Percentiles rank a stretch among this genome's conserved stretches.
These are phyloP conservation scores for Candida cerambycidarum DNA, from an alignment of 805 yeast species.

Conservation along the genomic window DNA sequence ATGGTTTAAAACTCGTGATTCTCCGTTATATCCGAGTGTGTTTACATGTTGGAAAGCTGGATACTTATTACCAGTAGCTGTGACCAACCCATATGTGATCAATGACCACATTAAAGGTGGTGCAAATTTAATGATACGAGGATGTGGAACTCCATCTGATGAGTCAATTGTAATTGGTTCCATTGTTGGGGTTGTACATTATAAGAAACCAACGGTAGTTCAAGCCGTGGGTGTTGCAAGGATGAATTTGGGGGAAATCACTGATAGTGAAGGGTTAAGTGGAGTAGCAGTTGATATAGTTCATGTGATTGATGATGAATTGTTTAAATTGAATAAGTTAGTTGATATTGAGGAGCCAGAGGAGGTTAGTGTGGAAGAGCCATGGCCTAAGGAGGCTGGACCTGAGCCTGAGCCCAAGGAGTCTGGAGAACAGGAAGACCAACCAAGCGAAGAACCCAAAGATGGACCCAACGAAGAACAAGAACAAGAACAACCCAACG, in stretches of 20 bases:
- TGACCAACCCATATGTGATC: slow-evolving; percentile 74
- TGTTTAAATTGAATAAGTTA: slow-evolving; percentile 50
- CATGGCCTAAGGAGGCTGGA: slow-evolving; percentile 23
- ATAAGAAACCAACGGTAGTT: slow-evolving; percentile 57
- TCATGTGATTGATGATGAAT: slow-evolving; percentile 68
- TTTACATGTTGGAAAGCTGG: slow-evolving; percentile 73
- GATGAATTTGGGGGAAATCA: slow-evolving; percentile 44
- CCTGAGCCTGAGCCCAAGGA: neutral
- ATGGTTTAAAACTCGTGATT: slow-evolving; percentile 66
- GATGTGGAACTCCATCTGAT: slow-evolving; percentile 63
- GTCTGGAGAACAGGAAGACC: too few relatives aligned
- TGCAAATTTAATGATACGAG: slow-evolving; percentile 80
- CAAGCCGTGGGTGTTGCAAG: slow-evolving; percentile 71
- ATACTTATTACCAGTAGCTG: slow-evolving; percentile 60
- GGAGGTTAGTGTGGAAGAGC: slow-evolving; percentile 33
- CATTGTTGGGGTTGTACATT: slow-evolving; percentile 70
- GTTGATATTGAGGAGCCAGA: slow-evolving; percentile 37
- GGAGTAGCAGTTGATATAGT: slow-evolving; percentile 79
- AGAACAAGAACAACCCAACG: neutral
- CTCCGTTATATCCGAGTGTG: slow-evolving; percentile 63
- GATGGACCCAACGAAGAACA: slow-evolving; percentile 11
- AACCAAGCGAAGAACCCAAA: slow-evolving; percentile 9
- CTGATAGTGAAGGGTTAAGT: slow-evolving; percentile 51
- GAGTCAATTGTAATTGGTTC: slow-evolving; percentile 46
- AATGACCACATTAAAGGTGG: slow-evolving; percentile 64